Conservation (phyloP, 108 stramenopile genomes). For the Bacterosira constricta region DNA sequence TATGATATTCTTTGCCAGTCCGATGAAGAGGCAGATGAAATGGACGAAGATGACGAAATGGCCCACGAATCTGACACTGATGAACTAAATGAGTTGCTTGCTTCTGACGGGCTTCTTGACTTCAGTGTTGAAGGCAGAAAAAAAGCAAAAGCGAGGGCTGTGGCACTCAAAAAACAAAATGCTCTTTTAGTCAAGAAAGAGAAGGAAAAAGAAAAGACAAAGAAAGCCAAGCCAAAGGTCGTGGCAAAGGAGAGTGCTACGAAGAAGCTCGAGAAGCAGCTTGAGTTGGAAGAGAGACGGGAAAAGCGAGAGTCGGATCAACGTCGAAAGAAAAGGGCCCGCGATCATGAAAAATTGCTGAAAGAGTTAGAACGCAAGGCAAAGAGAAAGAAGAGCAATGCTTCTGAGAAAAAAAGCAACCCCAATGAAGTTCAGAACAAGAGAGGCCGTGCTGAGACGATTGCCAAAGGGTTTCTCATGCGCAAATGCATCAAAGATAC, state of each 20-base stretch:
- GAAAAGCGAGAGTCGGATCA: constrained; percentile 66
- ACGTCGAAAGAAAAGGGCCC: constrained; percentile 66
- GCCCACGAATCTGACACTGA: constrained; percentile 60
- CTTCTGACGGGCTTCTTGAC: constrained; percentile 75
- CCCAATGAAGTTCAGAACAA: constrained; percentile 48
- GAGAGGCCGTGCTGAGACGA: constrained; percentile 70
- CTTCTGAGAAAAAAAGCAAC: constrained; percentile 26
- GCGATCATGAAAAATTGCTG: constrained; percentile 74
- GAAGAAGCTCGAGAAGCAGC: constrained; percentile 45
- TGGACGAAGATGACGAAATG: constrained; percentile 25
- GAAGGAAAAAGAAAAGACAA: constrained; percentile 50
- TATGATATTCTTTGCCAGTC: constrained; percentile 72
- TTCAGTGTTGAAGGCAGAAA: constrained; percentile 72
- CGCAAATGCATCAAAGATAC: constrained; percentile 59
- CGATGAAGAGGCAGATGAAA: constrained; percentile 80
- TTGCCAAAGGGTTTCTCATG: constrained; percentile 73
- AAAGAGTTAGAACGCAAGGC: constrained; percentile 55
- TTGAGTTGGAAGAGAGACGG: constrained; percentile 60
- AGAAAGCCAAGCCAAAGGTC: constrained; percentile 46
- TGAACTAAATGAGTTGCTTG: constrained; percentile 77
- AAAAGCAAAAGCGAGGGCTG: constrained; percentile 71
- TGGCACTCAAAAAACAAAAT: constrained; percentile 72
- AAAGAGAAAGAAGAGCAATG: constrained; percentile 48
- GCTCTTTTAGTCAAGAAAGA: constrained; percentile 62
- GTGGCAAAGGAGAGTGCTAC: constrained; percentile 23